phyloP scores from a whole-genome alignment of 75 land plant genomes.

The Pinus albicaulis region DNA sequence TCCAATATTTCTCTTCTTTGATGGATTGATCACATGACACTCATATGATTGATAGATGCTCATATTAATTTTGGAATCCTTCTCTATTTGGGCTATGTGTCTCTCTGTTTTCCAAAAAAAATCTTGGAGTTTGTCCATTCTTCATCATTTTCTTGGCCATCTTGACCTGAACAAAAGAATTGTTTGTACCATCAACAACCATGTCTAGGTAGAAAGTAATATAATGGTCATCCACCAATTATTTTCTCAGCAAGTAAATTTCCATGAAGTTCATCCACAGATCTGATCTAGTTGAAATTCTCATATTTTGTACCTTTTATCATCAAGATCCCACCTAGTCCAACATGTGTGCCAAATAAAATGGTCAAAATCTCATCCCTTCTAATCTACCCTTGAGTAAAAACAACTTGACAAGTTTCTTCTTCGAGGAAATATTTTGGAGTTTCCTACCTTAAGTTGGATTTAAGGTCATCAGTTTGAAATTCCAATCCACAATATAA shows the following conservation, averaged over 20 bases:
- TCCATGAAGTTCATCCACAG: too few species aligned
- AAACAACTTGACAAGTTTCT: too few species aligned
- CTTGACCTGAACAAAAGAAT: conserved; percentile 70
- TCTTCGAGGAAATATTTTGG: too few species aligned
- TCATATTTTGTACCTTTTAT: conserved; percentile 19
- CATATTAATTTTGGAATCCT: conserved; percentile 65
- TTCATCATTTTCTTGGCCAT: conserved; percentile 29
- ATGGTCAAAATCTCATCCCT: neutral
- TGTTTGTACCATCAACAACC: conserved; percentile 76
- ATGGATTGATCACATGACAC: conserved; percentile 66
- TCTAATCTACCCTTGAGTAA: too few species aligned
- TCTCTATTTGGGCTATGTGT: conserved; percentile 67
- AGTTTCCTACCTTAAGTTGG: conserved; percentile 60
- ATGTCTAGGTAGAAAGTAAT: conserved; percentile 71
- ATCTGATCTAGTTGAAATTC: too few species aligned
- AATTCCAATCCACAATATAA: conserved; percentile 84
- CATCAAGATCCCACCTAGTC: conserved; percentile 72
- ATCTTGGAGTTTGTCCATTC: conserved; percentile 34
- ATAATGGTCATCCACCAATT: conserved; percentile 62
- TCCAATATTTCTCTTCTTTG: conserved; percentile 55
- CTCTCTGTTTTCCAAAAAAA: conserved; percentile 50
- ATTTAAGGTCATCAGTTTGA: conserved; percentile 76
- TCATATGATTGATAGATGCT: conserved; percentile 63
- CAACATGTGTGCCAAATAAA: conserved; percentile 38
- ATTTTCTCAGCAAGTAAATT: too few species aligned